Conservation (phyloP, 2,329 filamentous ascomycete species). For the Diaporthe citri region DNA sequence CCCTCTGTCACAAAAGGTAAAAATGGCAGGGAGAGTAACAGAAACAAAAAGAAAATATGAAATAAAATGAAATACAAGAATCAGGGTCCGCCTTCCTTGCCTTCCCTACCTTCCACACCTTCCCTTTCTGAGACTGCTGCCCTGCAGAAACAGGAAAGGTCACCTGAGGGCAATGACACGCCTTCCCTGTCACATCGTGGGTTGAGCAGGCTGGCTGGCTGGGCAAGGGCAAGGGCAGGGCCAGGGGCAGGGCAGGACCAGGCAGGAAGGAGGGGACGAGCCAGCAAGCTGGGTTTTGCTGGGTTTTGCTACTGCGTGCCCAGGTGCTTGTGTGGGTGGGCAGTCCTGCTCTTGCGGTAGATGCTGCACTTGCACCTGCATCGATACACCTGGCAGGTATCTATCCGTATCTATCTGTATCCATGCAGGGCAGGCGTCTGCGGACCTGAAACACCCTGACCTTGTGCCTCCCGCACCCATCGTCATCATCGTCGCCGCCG, state of each 20-base stretch:
- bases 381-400: neutral
- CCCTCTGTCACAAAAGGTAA: neutral
- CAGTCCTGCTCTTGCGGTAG: neutral
- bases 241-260: constrained; percentile 3
- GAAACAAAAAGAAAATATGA: neutral
- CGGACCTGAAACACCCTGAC: constrained; percentile 27
- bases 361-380: neutral
- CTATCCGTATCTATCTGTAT: constrained; percentile 4
- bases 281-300: constrained; percentile 26
- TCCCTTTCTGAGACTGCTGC: constrained; percentile 22
- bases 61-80: neutral
- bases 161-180: constrained; percentile 25
- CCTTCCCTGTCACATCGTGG: constrained; percentile 27
- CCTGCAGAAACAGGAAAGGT: constrained; percentile 23
- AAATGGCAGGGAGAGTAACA: neutral
- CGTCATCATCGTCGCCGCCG: constrained; percentile 14
- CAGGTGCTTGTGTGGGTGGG: neutral
- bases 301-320: constrained; percentile 7
- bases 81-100: constrained; percentile 13
- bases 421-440: constrained; percentile 20
- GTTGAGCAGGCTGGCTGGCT: constrained; percentile 1
- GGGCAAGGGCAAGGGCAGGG: neutral
- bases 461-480: constrained; percentile 7
- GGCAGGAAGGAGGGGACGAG: constrained; percentile 28
- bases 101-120: constrained; percentile 7